Percentiles rank a stretch among this genome's conserved stretches.
Evolutionary conservation across 768 basidiomycete genomes (phyloP).

Genomic region (Cyclocybe aegerita): DNA sequence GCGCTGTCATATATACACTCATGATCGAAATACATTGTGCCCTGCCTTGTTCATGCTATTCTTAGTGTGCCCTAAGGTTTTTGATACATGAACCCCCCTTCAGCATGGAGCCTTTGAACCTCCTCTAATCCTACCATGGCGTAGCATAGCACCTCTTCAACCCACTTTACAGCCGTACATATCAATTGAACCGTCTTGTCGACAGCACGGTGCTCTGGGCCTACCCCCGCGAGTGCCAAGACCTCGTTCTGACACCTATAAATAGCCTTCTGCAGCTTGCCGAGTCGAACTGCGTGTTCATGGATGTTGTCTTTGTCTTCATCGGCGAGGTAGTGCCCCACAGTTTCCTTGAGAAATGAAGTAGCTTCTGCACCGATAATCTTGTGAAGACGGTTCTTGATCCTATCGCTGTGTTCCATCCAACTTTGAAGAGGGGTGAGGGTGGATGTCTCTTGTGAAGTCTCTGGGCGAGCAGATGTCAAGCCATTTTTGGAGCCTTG

Average conservation of each 20-base stretch:
- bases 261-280: conserved; percentile 4
- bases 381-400: not conserved
- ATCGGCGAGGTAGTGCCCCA: not conserved
- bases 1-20: not conserved
- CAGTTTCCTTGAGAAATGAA: not conserved
- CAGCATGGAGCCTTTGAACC: not conserved
- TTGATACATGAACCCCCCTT: conserved; percentile 2
- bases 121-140: not conserved
- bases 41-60: not conserved
- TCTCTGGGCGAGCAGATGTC: not conserved
- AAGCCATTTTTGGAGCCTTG: too few relatives aligned
- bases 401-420: not conserved
- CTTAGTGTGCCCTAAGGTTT: not conserved
- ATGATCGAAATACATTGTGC: not conserved
- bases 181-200: not conserved
- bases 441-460: not conserved
- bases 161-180: not conserved
- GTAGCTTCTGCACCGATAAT: not conserved
- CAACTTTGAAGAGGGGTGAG: not conserved
- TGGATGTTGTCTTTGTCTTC: conserved; percentile 1
- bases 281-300: not conserved
- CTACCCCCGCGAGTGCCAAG: conserved; percentile 1
- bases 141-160: conserved; percentile 4
- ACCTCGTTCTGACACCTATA: conserved; percentile 1
- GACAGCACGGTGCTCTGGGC: not conserved